Evolutionary conservation across 495 filamentous ascomycete species (phyloP).

Genomic region (Wilcoxina mikolae): DNA sequence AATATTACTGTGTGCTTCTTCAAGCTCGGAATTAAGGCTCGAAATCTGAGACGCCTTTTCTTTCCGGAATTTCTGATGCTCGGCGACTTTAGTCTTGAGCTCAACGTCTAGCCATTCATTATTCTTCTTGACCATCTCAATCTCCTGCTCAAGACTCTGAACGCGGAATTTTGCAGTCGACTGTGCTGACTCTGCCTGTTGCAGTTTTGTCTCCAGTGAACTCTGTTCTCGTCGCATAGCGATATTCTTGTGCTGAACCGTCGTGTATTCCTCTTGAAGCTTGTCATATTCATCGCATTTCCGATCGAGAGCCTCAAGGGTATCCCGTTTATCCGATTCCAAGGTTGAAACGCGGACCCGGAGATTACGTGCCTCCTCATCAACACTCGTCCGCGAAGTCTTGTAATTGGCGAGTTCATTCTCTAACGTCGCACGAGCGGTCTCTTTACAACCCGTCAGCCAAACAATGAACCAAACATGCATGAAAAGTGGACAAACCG

Average conservation of each 20-base stretch:
- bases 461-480: background rate
- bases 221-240: conserved; percentile 68
- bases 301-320: conserved; percentile 69
- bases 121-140: conserved; percentile 69
- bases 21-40: conserved; percentile 73
- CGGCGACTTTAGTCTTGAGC: conserved; percentile 70
- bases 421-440: conserved; percentile 49
- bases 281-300: conserved; percentile 76
- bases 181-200: conserved; percentile 60
- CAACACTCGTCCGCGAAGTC: conserved; percentile 56
- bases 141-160: conserved; percentile 71
- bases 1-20: conserved; percentile 60
- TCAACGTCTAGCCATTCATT: conserved; percentile 87
- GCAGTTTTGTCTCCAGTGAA: conserved; percentile 61
- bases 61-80: conserved; percentile 80
- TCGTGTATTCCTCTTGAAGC: conserved; percentile 69
- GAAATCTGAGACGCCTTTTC: conserved; percentile 79
- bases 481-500: conserved; percentile 39
- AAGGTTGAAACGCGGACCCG: conserved; percentile 68
- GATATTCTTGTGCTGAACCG: conserved; percentile 74
- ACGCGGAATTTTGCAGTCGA: conserved; percentile 73
- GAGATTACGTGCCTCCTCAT: conserved; percentile 60
- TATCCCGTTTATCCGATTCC: conserved; percentile 82
- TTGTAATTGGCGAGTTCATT: conserved; percentile 67
- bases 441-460: conserved; percentile 38